A percentile compares a stretch with the other conserved stretches of the same genome.
Conservation (phyloP, 2,329 filamentous ascomycete species). For the Xylaria sp. region DNA sequence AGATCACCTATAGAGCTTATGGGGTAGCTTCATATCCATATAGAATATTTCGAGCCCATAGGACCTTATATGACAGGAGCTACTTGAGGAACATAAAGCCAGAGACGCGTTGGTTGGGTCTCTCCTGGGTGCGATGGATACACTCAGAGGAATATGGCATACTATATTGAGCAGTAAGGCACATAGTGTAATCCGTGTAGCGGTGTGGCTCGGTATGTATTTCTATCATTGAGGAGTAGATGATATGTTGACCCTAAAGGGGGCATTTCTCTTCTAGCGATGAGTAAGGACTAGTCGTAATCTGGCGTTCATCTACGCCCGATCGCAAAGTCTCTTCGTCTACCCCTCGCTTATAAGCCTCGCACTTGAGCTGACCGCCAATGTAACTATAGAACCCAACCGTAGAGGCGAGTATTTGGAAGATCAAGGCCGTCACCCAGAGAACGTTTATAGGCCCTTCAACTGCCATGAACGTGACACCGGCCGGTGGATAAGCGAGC, state of each 20-base stretch:
- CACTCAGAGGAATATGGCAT: not conserved
- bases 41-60: not conserved
- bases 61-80: not conserved
- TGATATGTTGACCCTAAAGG: not conserved
- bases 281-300: not conserved
- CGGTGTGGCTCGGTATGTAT: not conserved
- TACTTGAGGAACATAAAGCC: not conserved
- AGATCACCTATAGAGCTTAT: not conserved
- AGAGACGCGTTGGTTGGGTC: too few relatives aligned
- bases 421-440: not conserved
- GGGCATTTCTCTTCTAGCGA: conserved; percentile 5
- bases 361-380: conserved; percentile 36
- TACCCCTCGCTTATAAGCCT: conserved; percentile 16
- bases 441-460: conserved; percentile 22
- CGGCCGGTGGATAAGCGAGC: not conserved
- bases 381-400: conserved; percentile 37
- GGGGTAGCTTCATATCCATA: not conserved
- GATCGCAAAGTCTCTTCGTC: not conserved
- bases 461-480: conserved; percentile 5
- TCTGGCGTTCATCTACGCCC: not conserved
- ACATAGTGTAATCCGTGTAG: not conserved
- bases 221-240: not conserved
- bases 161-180: not conserved
- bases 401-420: conserved; percentile 24
- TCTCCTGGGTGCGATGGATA: not conserved